Percentiles rank a stretch among this genome's conserved stretches.
Evolutionary conservation across 345 rosid genomes (phyloP).

Genomic region (Leavenworthia alabamica): DNA sequence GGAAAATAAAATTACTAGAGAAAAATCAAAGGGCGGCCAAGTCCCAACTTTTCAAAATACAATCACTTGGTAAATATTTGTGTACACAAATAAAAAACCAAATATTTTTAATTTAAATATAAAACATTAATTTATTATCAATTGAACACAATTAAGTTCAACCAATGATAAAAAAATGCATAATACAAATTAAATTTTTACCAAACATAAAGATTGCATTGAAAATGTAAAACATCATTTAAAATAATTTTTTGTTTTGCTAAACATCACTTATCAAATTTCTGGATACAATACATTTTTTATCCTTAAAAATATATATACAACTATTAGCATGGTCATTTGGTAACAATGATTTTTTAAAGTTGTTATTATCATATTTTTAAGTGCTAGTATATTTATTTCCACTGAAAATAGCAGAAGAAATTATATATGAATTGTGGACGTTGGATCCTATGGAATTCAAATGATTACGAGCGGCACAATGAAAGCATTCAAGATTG

Average conservation of each 20-base stretch:
- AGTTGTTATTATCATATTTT: neutral
- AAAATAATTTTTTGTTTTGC: neutral
- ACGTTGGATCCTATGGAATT: conserved; percentile 31
- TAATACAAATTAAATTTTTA: neutral
- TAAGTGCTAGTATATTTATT: neutral
- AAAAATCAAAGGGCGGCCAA: neutral
- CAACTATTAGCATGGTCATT: neutral
- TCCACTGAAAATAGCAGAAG: neutral
- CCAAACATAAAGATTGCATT: neutral
- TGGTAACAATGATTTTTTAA: neutral
- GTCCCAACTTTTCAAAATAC: neutral
- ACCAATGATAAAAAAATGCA: neutral
- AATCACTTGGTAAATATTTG: neutral
- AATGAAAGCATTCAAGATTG: conserved; percentile 15
- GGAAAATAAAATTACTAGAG: neutral
- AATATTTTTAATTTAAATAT: too few species aligned
- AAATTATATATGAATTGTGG: neutral
- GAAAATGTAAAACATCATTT: neutral
- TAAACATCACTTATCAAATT: neutral
- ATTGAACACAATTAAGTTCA: neutral
- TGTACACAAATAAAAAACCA: too few species aligned
- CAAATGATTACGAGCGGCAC: conserved; percentile 34
- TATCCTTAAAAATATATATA: neutral
- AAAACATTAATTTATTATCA: neutral
- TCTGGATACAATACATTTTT: neutral